phyloP scores from a whole-genome alignment of 2,329 filamentous ascomycete species.

The Alternaria panax region DNA sequence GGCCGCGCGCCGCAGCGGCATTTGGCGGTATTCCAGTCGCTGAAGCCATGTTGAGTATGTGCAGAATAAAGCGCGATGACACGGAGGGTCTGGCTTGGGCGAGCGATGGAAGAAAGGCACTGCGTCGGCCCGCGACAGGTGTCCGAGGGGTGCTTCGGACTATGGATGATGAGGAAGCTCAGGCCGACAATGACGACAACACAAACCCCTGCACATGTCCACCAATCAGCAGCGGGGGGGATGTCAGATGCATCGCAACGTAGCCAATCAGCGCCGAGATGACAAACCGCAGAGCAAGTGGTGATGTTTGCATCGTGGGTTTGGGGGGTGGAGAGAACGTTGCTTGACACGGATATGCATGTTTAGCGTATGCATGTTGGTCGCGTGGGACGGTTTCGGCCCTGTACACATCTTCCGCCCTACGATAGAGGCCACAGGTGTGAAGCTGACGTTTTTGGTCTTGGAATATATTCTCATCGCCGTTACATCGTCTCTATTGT shows the following conservation, averaged over 20 bases:
- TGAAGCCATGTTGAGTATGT: conserved; percentile 66
- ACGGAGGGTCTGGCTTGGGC: not conserved
- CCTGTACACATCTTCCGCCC: not conserved
- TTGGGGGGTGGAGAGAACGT: conserved; percentile 1
- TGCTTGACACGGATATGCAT: conserved; percentile 1
- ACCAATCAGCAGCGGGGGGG: conserved; percentile 23
- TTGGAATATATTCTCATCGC: conserved; percentile 2
- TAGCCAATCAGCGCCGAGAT: conserved; percentile 13
- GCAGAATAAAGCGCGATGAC: not conserved
- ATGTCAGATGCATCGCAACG: conserved; percentile 1
- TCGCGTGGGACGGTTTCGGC: conserved; percentile 7
- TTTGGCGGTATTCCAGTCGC: conserved; percentile 70
- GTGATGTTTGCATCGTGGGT: conserved; percentile 21
- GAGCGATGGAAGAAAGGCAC: not conserved
- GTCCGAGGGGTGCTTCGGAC: conserved; percentile 20
- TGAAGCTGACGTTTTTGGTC: not conserved
- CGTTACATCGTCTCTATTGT: conserved; percentile 12
- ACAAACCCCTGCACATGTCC: conserved; percentile 14
- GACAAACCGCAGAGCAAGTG: conserved; percentile 9
- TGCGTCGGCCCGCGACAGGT: conserved; percentile 4
- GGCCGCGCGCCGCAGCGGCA: conserved; percentile 44
- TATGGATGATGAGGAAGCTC: conserved; percentile 24
- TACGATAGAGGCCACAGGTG: not conserved
- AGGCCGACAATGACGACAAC: conserved; percentile 28
- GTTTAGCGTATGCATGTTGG: conserved; percentile 2